Base-by-base conservation (phyloP, 495 filamentous ascomycete species). In the Talaromyces stipitatus region DNA sequence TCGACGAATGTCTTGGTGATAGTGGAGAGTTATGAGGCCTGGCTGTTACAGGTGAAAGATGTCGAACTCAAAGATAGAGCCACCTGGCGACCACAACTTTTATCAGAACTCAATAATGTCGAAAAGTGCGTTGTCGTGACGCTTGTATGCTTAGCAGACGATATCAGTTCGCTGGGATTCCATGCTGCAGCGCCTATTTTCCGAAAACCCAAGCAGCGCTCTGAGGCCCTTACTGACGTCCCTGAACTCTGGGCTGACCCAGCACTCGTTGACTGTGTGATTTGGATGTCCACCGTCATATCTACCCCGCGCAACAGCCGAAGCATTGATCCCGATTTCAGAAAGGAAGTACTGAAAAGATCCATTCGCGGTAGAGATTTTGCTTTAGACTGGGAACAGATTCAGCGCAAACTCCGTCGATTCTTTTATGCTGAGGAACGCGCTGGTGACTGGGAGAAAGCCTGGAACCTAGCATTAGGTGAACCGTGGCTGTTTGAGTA, bases 161-260 rank as follows among this genome's bases (percentile, higher is more conserved):
- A 33, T 12, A 33, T 33, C 12, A 33, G 30, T 36, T 57, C 46
- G 54, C 62, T 43, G 58, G 64, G 64, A 56, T 61, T 66, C 61
- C 60, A 66, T 62, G 64, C 64, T 62, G 60, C 51, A 12, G 30
- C 30, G 12, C 30, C 30, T 7, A 33, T 33, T 33, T 33, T 33
- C 30, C 30, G 30, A 33, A 33, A 33, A 33, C 30, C 30, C 30
- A 33, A 33, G 30, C 30, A 33, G 30, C 30, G 30, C 30, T 33
- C 30, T 33, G 30, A 33, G 30, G 30, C 30, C 6, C 12, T 33
- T 7, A 33, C 30, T 12, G 30, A 33, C 6, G 30, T 33, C 30
- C 12, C 12, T 33, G 30, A 33, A 12, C 12, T 33, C 6, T 33
- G 30, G 30, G 12, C 6, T 33, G 30, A 33, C 12, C 30, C 30